A percentile compares a stretch with the other conserved stretches of the same genome.
phyloP scores from a whole-genome alignment of 306 rosid genomes.

The Inga laurina region DNA sequence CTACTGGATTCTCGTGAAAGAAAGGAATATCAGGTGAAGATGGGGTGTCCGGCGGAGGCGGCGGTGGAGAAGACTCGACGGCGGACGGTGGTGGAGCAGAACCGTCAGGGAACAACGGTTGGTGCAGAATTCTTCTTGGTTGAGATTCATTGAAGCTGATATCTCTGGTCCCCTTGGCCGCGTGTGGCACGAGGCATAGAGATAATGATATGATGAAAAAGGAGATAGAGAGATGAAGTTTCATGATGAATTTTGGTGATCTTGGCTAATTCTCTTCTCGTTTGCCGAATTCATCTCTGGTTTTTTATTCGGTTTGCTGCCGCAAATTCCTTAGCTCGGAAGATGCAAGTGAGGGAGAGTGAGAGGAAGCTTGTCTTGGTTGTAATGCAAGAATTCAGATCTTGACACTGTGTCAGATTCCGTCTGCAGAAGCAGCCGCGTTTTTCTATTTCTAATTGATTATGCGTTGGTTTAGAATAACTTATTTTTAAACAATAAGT shows the following conservation, averaged over 20 bases:
- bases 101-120: conserved; percentile 65
- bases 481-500: too few relatives aligned
- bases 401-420: conserved; percentile 45
- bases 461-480: too few relatives aligned
- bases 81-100: conserved; percentile 62
- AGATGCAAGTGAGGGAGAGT: background rate
- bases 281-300: conserved; percentile 45
- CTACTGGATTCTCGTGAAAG: conserved; percentile 64
- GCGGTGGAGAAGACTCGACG: conserved; percentile 5
- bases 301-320: conserved; percentile 27
- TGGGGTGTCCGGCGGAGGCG: conserved; percentile 42
- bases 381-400: conserved; percentile 40
- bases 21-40: conserved; percentile 58
- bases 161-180: conserved; percentile 9
- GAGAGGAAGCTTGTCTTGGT: conserved; percentile 45
- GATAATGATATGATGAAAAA: conserved; percentile 35
- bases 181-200: background rate
- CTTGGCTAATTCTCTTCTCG: conserved; percentile 29
- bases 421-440: conserved; percentile 34
- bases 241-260: conserved; percentile 42
- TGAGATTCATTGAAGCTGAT: conserved; percentile 16
- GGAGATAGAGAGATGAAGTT: conserved; percentile 36
- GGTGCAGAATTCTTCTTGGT: conserved; percentile 71
- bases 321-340: conserved; percentile 27
- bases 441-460: background rate